Base-by-base conservation (phyloP, 2,329 filamentous ascomycete genomes). In the Pseudonectria buxi region DNA sequence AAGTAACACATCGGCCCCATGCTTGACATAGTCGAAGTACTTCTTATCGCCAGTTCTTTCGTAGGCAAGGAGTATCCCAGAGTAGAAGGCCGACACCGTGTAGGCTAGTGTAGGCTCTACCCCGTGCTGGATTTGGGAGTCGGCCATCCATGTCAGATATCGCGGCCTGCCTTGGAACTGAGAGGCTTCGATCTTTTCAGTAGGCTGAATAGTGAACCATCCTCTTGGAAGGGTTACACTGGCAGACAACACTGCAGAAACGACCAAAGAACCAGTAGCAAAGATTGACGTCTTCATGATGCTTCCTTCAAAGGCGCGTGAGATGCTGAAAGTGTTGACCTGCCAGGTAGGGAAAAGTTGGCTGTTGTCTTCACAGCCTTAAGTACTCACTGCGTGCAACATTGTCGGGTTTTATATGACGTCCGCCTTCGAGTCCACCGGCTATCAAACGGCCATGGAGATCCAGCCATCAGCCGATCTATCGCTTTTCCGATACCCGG, bases 81-180 rank as follows among this genome's bases (percentile, higher is more conserved):
- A 46, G 25, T 46, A 46, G 11, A 33, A 46, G 9, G 44, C 28
- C 6, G 44, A 46, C 2, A 50, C 40, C 0, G 50, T 53, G 32
- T 53, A 53, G 3, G 50, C 50, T 22, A 47, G 40, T 2, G 49
- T 53, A 0, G 50, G 50, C 24, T 52, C 50, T 11, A 49, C 49
- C 4, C 50, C 47, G 27, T 53, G 49, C 33, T 46, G 49, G 16
- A 53, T 53, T 24, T 53, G 45, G 12, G 50, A 53, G 33, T 53
- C 49, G 7, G 50, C 50, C 50, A 53, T 52, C 49, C 50, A 53
- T 9, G 49, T 52, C 10, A 53, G 38, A 28, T 49, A 53, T 11
- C 44, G 28, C n/a, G 44, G 44, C 35, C 43, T 30, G 37, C 44
- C 43, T 11, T 45, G 24, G 14, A 43, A 39, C 5, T 39, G 26